Evolutionary conservation across 768 basidiomycete species (phyloP).

Genomic region (Russula sp.): DNA sequence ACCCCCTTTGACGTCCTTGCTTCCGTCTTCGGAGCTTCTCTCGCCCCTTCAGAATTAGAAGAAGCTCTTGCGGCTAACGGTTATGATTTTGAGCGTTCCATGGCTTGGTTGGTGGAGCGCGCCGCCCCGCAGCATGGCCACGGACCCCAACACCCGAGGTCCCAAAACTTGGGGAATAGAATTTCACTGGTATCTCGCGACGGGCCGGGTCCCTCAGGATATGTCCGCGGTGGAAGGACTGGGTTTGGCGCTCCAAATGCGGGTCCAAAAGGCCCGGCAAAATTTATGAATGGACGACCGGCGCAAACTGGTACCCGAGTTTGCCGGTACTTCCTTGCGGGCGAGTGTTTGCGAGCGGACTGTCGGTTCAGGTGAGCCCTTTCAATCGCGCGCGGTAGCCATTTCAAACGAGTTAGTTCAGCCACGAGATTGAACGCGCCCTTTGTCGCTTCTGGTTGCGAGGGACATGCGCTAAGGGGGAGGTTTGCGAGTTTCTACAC

Average conservation of each 20-base stretch:
- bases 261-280: constrained; percentile 29
- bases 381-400: not conserved
- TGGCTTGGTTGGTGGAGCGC: constrained; percentile 89
- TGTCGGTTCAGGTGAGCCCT: constrained; percentile 88
- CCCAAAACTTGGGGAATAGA: constrained; percentile 61
- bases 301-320: constrained; percentile 66
- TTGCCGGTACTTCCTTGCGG: constrained; percentile 94
- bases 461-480: constrained; percentile 95
- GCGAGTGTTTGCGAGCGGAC: constrained; percentile 92
- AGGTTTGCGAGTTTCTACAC: constrained; percentile 94
- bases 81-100: constrained; percentile 93
- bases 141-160: constrained; percentile 39
- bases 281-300: constrained; percentile 51
- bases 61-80: constrained; percentile 83
- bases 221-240: constrained; percentile 41
- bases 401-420: constrained; percentile 31
- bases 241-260: constrained; percentile 27
- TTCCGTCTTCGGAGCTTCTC: constrained; percentile 87
- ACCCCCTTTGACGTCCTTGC: constrained; percentile 94
- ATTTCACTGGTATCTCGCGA: constrained; percentile 64
- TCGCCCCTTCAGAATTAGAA: constrained; percentile 88
- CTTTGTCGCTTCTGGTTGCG: constrained; percentile 96
- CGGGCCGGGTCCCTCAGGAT: constrained; percentile 26
- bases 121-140: constrained; percentile 41
- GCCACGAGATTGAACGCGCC: constrained; percentile 92